Percentiles rank a stretch among this genome's conserved stretches.
These are phyloP conservation scores for Beauveria australis DNA, from an alignment of 2,329 filamentous ascomycete genomes.

Conservation along the genomic window DNA sequence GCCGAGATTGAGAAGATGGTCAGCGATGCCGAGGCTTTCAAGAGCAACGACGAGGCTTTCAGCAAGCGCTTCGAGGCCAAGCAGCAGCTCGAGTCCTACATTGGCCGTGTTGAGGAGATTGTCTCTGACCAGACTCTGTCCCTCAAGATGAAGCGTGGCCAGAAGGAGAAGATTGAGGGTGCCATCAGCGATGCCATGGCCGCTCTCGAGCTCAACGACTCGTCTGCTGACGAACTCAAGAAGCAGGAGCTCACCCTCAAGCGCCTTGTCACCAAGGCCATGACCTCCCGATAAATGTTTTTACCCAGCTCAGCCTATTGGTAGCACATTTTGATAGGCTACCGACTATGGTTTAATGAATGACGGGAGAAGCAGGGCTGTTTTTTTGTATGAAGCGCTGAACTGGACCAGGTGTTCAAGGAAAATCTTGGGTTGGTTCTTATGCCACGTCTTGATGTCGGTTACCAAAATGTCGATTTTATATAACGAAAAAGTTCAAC, in stretches of 20 bases:
- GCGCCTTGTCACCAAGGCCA: conserved; percentile 96
- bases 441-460: conserved; percentile 6
- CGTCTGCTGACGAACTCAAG: conserved; percentile 87
- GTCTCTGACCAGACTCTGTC: conserved; percentile 93
- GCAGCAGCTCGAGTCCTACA: conserved; percentile 99
- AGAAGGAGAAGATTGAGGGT: conserved; percentile 99
- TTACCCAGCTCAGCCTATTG: neutral
- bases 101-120: conserved; percentile 97
- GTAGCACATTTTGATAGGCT: neutral
- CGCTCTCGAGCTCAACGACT: conserved; percentile 92
- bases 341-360: conserved; percentile 2
- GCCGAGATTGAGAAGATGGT: conserved; percentile 98
- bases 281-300: conserved; percentile 72
- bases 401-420: conserved; percentile 12
- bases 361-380: neutral
- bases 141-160: conserved; percentile 95
- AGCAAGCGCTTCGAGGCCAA: conserved; percentile 99
- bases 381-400: conserved; percentile 13
- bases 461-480: conserved; percentile 11
- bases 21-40: conserved; percentile 95
- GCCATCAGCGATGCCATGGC: conserved; percentile 96
- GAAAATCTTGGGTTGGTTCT: conserved; percentile 8
- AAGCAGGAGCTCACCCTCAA: conserved; percentile 99
- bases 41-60: conserved; percentile 95
- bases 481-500: conserved; percentile 10